Evolutionary conservation across 306 rosid species (phyloP), one percentile per base, ranked within the genome.

Genomic region (Aeschynomene evenia): DNA sequence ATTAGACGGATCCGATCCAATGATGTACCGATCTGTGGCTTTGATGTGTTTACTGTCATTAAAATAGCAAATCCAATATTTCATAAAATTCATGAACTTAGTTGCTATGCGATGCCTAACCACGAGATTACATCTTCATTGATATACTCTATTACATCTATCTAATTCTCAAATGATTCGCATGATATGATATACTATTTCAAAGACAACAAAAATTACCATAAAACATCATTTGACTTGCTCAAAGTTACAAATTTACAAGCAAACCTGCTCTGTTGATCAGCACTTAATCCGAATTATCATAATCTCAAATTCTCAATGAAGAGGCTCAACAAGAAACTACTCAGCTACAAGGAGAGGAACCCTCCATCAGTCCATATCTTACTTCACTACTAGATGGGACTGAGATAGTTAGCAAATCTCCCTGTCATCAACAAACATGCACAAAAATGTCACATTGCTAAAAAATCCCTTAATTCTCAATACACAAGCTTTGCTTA

Each of bases 361-460:
- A 66, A 37, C 61, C 76, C 37, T 28, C 40, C 14, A 61, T 43
- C 61, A 63, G 5, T 39, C 9, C 9, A 36, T 31, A 19, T 45
- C 40, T n/a, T 65, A 63, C 29, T 42, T n/a, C 57, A 13, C 64
- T 7, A 56, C 76, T 80, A 86, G 87, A 86, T 86, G 16, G 91
- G 91, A 74, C 84, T 86, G 67, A 83, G 49, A 64, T 86, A 83
- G 77, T 76, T 83, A 64, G 71, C 81, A 62, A 83, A 86, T 56
- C 87, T 75, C 66, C 88, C 91, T 83, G 91, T 73, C 43, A 69
- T 71, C 49, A 76, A 55, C 49, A 76, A 55, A 22, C 23, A 45
- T 20, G 48, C 33, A 37, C 62, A 72, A 42, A 36, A 12, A 55
- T 18, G 53, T 61, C 67, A 71, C n/a, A 4, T 11, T 4, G 24